Conservation (phyloP, 768 basidiomycete species). For the Serendipita indica region DNA sequence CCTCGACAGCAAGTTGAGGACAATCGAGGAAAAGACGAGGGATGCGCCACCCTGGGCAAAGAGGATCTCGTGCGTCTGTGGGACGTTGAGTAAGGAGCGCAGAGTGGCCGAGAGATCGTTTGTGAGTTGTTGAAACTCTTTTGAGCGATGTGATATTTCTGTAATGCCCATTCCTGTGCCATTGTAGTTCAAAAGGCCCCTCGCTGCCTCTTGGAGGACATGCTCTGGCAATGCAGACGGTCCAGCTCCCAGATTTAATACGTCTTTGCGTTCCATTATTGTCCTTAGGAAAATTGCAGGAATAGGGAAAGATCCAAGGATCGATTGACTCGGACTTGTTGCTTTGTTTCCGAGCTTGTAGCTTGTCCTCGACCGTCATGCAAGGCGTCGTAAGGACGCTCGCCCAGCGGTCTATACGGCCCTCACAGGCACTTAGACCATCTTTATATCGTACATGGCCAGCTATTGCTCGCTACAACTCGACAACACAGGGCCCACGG, state of each 20-base stretch:
- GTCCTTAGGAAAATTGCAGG: neutral
- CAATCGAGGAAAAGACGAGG: slow-evolving; percentile 80
- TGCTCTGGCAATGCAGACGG: slow-evolving; percentile 83
- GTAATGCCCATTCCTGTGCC: slow-evolving; percentile 89
- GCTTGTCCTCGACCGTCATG: slow-evolving; percentile 1
- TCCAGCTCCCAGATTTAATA: slow-evolving; percentile 87
- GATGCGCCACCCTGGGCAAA: slow-evolving; percentile 94
- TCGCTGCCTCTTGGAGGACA: slow-evolving; percentile 69
- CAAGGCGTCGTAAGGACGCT: neutral
- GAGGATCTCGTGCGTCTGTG: slow-evolving; percentile 68
- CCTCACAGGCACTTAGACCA: neutral
- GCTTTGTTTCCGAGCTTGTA: slow-evolving; percentile 9
- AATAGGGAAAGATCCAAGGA: neutral
- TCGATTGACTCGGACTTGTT: neutral
- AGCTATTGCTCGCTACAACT: too few species aligned
- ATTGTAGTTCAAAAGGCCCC: slow-evolving; percentile 79
- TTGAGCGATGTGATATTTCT: slow-evolving; percentile 90
- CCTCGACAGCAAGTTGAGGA: slow-evolving; percentile 79
- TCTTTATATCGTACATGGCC: neutral
- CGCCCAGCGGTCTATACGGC: neutral
- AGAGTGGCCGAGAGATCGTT: slow-evolving; percentile 47
- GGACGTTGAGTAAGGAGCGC: slow-evolving; percentile 64
- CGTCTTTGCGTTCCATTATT: slow-evolving; percentile 29
- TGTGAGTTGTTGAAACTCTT: slow-evolving; percentile 67
- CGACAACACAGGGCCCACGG: too few species aligned